Base-by-base conservation (phyloP, 371 early-diverging fungal genomes). In the Mucor sp. region DNA sequence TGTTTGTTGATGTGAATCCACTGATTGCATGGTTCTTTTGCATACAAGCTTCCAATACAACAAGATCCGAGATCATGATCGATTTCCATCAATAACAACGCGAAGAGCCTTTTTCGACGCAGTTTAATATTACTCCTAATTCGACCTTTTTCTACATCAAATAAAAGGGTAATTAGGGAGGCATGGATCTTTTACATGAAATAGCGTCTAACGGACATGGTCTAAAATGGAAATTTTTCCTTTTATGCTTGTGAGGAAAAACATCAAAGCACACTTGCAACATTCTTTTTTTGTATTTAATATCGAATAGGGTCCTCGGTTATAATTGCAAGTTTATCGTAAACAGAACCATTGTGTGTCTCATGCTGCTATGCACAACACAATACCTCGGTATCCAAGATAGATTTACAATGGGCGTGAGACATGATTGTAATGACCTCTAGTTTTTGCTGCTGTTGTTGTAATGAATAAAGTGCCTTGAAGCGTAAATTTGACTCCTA, bases 221-320 rank as follows among this genome's bases (percentile, higher is more conserved):
- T 21, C 53, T 12, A 25, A 53, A 53, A 53, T 53, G 53, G 53
- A 25, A 53, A 53, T 53, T 53, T 48, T 53, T 53, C 53, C 53
- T 53, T 48, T 48, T 48, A 27, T 53, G 27, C 15, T 53, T 11
- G 6, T 27, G 12, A 23, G 15, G 8, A 21, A 47, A 50, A 53
- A 53, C 53, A 53, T 53, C 53, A 53, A 53, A 53, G 53, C 53
- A 53, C 27, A 53, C 27, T 53, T 53, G 53, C 53, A 53, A 53
- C 53, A 53, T 53, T 53, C 53, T 53, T 25, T 53, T 53, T 53
- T 53, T 53, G 27, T 53, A 27, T 25, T 53, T 53, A 27, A 53
- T 53, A 53, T 53, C 15, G 27, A 53, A 53, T 23, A 53, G 53
- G 53, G 53, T 53, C 53, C 27, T 53, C 15, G 23, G 53, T 53